Evolutionary conservation across 768 basidiomycete species (phyloP).

Genomic region (Lentinus brumalis): DNA sequence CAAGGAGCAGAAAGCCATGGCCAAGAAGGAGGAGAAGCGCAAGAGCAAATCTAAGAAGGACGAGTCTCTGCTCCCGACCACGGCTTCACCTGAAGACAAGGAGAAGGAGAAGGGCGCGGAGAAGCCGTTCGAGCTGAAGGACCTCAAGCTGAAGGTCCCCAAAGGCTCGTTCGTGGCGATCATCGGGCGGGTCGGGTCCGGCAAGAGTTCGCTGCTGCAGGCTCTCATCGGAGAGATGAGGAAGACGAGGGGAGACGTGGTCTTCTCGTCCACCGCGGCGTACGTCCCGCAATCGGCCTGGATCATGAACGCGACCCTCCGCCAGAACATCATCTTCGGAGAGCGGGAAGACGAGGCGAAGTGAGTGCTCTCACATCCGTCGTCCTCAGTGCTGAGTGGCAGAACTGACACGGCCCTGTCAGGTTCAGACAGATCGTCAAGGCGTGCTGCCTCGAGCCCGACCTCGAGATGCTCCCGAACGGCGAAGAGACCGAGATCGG

Average conservation of each 20-base stretch:
- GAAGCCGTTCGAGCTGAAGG: constrained; percentile 60
- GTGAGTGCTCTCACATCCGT: constrained; percentile 28
- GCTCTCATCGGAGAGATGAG: constrained; percentile 84
- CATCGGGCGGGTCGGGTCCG: constrained; percentile 70
- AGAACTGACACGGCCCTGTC: neutral
- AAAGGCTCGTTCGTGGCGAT: constrained; percentile 82
- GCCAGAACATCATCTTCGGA: constrained; percentile 77
- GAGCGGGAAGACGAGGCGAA: constrained; percentile 58
- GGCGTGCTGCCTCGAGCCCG: constrained; percentile 70
- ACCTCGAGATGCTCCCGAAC: constrained; percentile 69
- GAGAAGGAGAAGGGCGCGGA: constrained; percentile 36
- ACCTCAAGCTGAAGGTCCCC: constrained; percentile 69
- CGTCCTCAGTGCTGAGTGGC: neutral
- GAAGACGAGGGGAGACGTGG: constrained; percentile 50
- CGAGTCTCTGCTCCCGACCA: constrained; percentile 20
- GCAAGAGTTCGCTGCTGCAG: constrained; percentile 73
- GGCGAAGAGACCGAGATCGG: constrained; percentile 74
- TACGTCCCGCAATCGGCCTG: constrained; percentile 64
- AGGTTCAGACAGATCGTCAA: constrained; percentile 59
- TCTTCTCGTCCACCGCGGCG: constrained; percentile 54
- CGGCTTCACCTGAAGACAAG: constrained; percentile 6
- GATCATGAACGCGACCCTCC: constrained; percentile 66
- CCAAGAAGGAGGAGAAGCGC: neutral
- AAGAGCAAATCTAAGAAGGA: constrained; percentile 26
- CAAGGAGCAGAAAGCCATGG: neutral